Conservation (phyloP, 164 flowering plant genomes). For the Umbellularia californica region DNA sequence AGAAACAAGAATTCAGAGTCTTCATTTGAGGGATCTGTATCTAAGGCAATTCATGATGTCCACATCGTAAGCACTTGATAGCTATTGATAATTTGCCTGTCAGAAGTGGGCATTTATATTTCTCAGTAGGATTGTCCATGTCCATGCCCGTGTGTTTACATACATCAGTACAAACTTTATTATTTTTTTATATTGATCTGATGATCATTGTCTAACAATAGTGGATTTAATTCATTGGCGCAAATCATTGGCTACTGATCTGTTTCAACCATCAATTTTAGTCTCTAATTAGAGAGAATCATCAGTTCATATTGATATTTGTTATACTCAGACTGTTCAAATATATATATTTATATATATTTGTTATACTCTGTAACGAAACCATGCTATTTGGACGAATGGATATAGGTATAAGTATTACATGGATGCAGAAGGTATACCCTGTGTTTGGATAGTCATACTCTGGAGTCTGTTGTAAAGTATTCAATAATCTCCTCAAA, state of each 20-base stretch:
- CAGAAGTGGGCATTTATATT: not conserved
- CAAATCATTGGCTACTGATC: not conserved
- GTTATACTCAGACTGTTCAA: not conserved
- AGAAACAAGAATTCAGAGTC: constrained; percentile 13
- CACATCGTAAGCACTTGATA: constrained; percentile 54
- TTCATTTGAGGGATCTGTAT: constrained; percentile 15
- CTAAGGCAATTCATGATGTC: constrained; percentile 36
- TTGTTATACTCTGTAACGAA: not conserved
- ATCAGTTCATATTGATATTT: not conserved
- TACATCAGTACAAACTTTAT: not conserved
- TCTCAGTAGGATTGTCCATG: not conserved
- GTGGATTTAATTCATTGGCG: not conserved
- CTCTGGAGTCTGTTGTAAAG: not conserved
- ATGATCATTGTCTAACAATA: not conserved
- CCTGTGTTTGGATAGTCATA: not conserved
- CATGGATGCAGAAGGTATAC: not conserved
- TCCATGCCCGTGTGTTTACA: not conserved
- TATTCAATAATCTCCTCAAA: not conserved
- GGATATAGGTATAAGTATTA: not conserved
- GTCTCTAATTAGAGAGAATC: not conserved
- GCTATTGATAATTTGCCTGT: not conserved
- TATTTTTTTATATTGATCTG: not conserved
- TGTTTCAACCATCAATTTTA: no score
- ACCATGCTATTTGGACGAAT: not conserved
- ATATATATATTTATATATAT: no score